Base-by-base conservation (phyloP, 2,329 filamentous ascomycete species). In the Arthrocladium fulminans region DNA sequence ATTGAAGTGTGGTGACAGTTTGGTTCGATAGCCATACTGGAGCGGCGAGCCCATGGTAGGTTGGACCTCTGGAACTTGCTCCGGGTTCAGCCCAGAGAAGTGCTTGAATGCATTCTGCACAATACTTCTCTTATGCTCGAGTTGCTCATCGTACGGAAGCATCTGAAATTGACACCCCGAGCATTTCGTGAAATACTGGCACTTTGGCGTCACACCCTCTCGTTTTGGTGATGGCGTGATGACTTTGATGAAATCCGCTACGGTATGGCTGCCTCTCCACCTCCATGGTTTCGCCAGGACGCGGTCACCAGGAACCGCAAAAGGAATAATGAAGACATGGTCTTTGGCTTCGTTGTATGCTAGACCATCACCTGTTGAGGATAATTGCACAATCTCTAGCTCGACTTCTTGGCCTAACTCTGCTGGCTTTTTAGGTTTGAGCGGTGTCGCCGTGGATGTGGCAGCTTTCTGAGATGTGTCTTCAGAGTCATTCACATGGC, bases 131-230 rank as follows among this genome's bases (percentile, higher is more conserved):
- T 98, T 98, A 67, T 90, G 83, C 38, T 73, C 74, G 23, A 98
- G 78, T 65, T 98, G 92, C 59, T 88, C 84, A 24, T 76, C 68
- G 65, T 97, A 97, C 47, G 87, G 80, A 54, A 98, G 78, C 87
- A 97, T 96, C 71, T 98, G 92, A 66, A 97, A 89, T 68, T 98
- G 92, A 64, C 92, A 98, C 25, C 92, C 92, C 8, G 84, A 86
- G 67, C 92, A 98, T 47, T 75, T 77, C 34, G 80, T 73, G 62
- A 98, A 98, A 73, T 98, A 97, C 59, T 79, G 76, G 71, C 92
- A 98, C 49, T 75, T 75, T 57, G 94, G 76, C 19, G 86, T 79
- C 30, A 75, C 74, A 60, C 92, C 85, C 59, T 95, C 83, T 59
- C 92, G 83, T 47, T 83, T 73, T 1, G 81, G 75, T 0, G 86